A percentile compares a stretch with the other conserved stretches of the same genome.
These are phyloP conservation scores for Alternaria gaisen DNA, from an alignment of 2,329 filamentous ascomycete genomes.

Conservation along the genomic window DNA sequence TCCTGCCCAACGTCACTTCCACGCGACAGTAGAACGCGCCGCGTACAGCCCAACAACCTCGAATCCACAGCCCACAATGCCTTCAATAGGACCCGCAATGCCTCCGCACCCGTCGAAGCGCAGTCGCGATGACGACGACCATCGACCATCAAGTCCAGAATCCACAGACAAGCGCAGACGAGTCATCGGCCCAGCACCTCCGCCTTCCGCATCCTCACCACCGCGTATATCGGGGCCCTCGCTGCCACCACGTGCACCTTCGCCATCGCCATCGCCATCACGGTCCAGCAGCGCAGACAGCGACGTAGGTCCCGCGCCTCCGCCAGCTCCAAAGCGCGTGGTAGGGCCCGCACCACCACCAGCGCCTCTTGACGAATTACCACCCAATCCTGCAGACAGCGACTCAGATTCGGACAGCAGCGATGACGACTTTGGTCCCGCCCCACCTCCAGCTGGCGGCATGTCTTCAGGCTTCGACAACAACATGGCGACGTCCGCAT, in stretches of 20 bases:
- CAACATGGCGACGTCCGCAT: conserved; percentile 33
- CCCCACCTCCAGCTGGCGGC: conserved; percentile 50
- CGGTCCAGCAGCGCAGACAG: conserved; percentile 38
- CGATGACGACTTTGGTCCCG: conserved; percentile 59
- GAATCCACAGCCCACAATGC: conserved; percentile 60
- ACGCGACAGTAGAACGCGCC: conserved; percentile 3
- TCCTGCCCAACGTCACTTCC: conserved; percentile 27
- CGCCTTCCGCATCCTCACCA: conserved; percentile 50
- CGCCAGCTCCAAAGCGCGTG: conserved; percentile 57
- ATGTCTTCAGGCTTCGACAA: conserved; percentile 23
- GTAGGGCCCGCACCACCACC: conserved; percentile 65
- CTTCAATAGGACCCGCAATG: conserved; percentile 74
- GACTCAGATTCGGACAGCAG: conserved; percentile 48
- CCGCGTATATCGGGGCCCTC: conserved; percentile 61
- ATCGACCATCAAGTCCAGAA: conserved; percentile 52
- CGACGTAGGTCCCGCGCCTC: conserved; percentile 49
- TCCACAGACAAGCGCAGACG: conserved; percentile 60
- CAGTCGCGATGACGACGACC: conserved; percentile 59
- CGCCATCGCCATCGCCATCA: conserved; percentile 45
- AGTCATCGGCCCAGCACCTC: conserved; percentile 65
- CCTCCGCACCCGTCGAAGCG: conserved; percentile 69
- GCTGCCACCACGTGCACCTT: conserved; percentile 58
- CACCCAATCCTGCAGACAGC: conserved; percentile 46
- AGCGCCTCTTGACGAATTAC: conserved; percentile 57
- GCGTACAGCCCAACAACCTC: neutral